These are phyloP conservation scores for Hepatocystis sp. DNA, from an alignment of 169 alveolate species.

Conservation along the genomic window DNA sequence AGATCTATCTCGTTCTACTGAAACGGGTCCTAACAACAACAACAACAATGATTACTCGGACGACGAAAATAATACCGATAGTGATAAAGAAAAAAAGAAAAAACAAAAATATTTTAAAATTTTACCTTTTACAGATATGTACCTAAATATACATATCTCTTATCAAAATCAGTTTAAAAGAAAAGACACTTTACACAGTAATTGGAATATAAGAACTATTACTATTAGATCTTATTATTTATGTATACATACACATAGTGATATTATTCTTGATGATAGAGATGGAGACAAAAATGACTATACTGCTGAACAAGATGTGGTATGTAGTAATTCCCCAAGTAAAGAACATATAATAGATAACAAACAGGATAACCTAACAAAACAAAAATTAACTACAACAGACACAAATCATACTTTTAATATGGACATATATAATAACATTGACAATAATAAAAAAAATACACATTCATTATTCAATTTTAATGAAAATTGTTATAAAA, in stretches of 20 bases:
- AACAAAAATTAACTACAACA: neutral
- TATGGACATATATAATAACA: neutral
- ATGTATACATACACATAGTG: constrained; percentile 58
- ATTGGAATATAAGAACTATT: constrained; percentile 50
- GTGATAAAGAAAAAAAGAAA: constrained; percentile 2
- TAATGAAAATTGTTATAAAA: constrained; percentile 9
- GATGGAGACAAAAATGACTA: neutral
- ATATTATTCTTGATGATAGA: neutral
- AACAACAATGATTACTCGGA: too few species aligned
- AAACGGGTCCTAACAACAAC: too few species aligned
- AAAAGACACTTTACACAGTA: constrained; percentile 57
- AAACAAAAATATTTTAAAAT: constrained; percentile 36
- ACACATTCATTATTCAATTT: neutral
- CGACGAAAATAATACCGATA: too few species aligned
- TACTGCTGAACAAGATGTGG: neutral
- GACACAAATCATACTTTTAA: neutral
- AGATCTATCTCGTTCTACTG: too few species aligned
- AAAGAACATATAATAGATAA: neutral
- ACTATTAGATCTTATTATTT: constrained; percentile 56
- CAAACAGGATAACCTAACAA: neutral
- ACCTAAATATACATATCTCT: constrained; percentile 38
- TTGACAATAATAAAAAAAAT: neutral
- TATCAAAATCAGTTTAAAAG: constrained; percentile 29
- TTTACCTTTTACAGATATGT: constrained; percentile 57
- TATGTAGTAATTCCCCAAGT: neutral